Evolutionary conservation across 1,139 yeast genomes (phyloP).

Genomic region (Trichomonascaceae sp.): DNA sequence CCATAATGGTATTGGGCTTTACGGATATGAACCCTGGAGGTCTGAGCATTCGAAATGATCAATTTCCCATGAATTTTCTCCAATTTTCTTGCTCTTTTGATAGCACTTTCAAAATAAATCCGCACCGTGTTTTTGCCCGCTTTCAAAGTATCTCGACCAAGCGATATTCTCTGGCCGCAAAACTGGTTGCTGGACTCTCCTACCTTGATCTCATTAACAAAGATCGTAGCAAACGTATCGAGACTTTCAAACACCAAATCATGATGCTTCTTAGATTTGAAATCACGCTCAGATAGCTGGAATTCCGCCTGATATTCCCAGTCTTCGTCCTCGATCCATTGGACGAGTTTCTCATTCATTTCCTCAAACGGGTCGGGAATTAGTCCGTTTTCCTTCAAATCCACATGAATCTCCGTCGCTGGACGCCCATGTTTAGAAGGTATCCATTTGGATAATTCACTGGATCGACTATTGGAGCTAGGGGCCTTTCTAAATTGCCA

Average conservation of each 20-base stretch:
- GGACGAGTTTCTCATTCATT: constrained; percentile 38
- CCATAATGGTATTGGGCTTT: constrained; percentile 54
- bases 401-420: constrained; percentile 37
- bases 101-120: constrained; percentile 30
- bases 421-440: constrained; percentile 19
- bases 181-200: constrained; percentile 40
- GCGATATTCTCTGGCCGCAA: constrained; percentile 24
- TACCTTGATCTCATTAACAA: constrained; percentile 34
- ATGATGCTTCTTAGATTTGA: constrained; percentile 17
- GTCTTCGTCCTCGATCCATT: constrained; percentile 42
- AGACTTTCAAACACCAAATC: constrained; percentile 40
- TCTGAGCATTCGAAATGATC: constrained; percentile 39
- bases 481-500: constrained; percentile 6
- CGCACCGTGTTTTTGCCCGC: constrained; percentile 24
- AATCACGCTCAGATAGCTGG: constrained; percentile 11
- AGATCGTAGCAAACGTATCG: constrained; percentile 41
- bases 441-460: constrained; percentile 16
- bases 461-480: neutral
- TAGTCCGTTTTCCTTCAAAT: constrained; percentile 33
- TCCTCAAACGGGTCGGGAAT: constrained; percentile 43
- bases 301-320: constrained; percentile 27
- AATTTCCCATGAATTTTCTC: constrained; percentile 24
- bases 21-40: constrained; percentile 39
- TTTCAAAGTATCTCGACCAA: constrained; percentile 16
- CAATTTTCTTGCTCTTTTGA: constrained; percentile 15